These are phyloP conservation scores for Debaryomyces prosopidis DNA, from an alignment of 805 yeast species.

Conservation along the genomic window DNA sequence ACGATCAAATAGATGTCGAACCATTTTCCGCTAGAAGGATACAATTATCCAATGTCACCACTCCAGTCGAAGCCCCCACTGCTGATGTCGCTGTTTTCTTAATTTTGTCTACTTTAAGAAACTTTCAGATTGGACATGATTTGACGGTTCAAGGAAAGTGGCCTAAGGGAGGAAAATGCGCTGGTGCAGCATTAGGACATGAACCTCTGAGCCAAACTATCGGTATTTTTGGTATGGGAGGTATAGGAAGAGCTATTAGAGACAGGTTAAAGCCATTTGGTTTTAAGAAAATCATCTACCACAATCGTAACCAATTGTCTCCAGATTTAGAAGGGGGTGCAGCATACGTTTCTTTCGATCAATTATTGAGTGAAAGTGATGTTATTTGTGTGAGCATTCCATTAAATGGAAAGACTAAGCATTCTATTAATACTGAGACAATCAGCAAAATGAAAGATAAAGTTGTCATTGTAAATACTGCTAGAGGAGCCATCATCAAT, in stretches of 20 bases:
- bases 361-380: constrained; percentile 62
- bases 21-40: constrained; percentile 52
- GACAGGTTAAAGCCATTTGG: constrained; percentile 77
- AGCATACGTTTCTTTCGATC: constrained; percentile 70
- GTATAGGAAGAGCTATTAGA: constrained; percentile 81
- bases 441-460: constrained; percentile 75
- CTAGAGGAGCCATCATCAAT: constrained; percentile 83
- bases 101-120: constrained; percentile 62
- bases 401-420: constrained; percentile 68
- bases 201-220: constrained; percentile 76
- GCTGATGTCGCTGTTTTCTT: constrained; percentile 70
- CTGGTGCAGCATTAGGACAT: constrained; percentile 63
- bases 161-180: constrained; percentile 43
- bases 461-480: constrained; percentile 72
- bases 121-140: constrained; percentile 62
- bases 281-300: constrained; percentile 65
- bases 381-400: constrained; percentile 77
- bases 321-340: constrained; percentile 69
- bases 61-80: constrained; percentile 67
- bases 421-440: constrained; percentile 60
- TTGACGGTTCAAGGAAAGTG: constrained; percentile 59
- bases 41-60: constrained; percentile 69
- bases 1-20: constrained; percentile 66
- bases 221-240: constrained; percentile 87
- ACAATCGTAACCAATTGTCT: constrained; percentile 63